Percentiles rank a stretch among this genome's conserved stretches.
phyloP scores from a whole-genome alignment of 106 monocot genomes.

The Phalaenopsis aphrodite region DNA sequence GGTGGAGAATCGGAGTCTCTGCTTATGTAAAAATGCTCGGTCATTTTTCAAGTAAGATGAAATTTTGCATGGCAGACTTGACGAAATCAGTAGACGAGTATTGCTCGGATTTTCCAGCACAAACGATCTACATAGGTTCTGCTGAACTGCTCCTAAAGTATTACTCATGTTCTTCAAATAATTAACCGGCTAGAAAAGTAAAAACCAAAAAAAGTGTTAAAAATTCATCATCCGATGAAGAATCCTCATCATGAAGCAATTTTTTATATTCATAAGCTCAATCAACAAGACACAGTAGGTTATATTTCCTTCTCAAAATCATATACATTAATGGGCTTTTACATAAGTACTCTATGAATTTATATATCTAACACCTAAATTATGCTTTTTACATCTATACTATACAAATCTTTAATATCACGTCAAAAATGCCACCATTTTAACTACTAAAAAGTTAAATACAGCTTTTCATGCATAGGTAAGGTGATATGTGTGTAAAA shows the following conservation, averaged over 20 bases:
- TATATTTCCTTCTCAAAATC: neutral
- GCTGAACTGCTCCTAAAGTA: constrained; percentile 28
- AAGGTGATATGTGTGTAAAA: too few relatives aligned
- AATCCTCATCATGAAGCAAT: neutral
- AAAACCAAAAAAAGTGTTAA: neutral
- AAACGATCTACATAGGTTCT: constrained; percentile 12
- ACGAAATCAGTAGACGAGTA: constrained; percentile 10
- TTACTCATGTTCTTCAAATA: constrained; percentile 35
- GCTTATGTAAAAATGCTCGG: neutral
- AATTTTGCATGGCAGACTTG: constrained; percentile 8
- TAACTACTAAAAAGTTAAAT: too few relatives aligned
- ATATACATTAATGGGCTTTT: neutral
- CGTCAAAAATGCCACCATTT: too few relatives aligned
- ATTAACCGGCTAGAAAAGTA: neutral
- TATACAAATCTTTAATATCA: too few relatives aligned
- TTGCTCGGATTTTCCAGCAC: constrained; percentile 24
- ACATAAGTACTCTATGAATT: too few relatives aligned
- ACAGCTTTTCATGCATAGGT: too few relatives aligned
- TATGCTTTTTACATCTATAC: too few relatives aligned
- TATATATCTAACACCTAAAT: too few relatives aligned
- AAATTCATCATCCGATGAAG: neutral
- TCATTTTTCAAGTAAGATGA: constrained; percentile 12
- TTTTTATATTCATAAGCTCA: neutral
- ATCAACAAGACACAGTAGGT: neutral
- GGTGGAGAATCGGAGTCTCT: constrained; percentile 19